Percentiles rank a stretch among this genome's conserved stretches.
These are phyloP conservation scores for Boeremia exigua DNA, from an alignment of 2,329 filamentous ascomycete genomes.

Conservation along the genomic window DNA sequence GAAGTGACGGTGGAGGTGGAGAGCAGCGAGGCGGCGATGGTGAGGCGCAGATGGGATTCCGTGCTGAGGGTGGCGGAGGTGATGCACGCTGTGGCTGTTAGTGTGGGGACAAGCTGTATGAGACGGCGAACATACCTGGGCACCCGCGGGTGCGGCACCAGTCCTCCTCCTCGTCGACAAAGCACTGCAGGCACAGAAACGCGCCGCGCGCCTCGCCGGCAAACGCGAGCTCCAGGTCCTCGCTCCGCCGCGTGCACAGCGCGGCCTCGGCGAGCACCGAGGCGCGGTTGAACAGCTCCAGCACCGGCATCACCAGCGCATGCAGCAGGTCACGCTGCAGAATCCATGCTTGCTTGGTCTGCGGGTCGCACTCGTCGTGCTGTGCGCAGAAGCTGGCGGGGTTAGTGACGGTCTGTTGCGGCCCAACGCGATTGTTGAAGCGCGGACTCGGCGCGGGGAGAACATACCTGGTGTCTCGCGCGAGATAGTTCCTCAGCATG, in stretches of 20 bases:
- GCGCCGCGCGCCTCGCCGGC: slow-evolving; percentile 62
- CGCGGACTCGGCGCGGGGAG: background rate
- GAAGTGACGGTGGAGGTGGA: slow-evolving; percentile 39
- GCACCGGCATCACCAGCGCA: slow-evolving; percentile 63
- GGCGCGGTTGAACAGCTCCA: slow-evolving; percentile 63
- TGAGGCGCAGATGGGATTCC: slow-evolving; percentile 55
- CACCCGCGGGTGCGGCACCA: slow-evolving; percentile 65
- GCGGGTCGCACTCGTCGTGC: slow-evolving; percentile 44
- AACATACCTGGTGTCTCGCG: slow-evolving; percentile 50
- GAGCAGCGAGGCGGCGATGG: slow-evolving; percentile 56
- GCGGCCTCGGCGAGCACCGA: slow-evolving; percentile 58
- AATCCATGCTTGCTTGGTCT: slow-evolving; percentile 51
- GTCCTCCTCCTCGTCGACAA: slow-evolving; percentile 62
- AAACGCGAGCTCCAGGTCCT: slow-evolving; percentile 64
- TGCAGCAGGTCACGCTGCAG: slow-evolving; percentile 66
- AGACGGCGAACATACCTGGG: slow-evolving; percentile 44
- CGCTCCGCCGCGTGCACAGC: slow-evolving; percentile 55
- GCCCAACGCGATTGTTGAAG: background rate
- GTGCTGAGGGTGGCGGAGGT: slow-evolving; percentile 53
- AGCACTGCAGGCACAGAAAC: slow-evolving; percentile 66
- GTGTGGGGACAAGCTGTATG: background rate
- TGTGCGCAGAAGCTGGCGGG: slow-evolving; percentile 51
- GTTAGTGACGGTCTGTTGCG: slow-evolving; percentile 1
- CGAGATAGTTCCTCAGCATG: slow-evolving; percentile 52
- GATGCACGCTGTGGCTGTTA: slow-evolving; percentile 49